phyloP scores from a whole-genome alignment of 176 grass and related monocot genomes.

The Raddia distichophylla region DNA sequence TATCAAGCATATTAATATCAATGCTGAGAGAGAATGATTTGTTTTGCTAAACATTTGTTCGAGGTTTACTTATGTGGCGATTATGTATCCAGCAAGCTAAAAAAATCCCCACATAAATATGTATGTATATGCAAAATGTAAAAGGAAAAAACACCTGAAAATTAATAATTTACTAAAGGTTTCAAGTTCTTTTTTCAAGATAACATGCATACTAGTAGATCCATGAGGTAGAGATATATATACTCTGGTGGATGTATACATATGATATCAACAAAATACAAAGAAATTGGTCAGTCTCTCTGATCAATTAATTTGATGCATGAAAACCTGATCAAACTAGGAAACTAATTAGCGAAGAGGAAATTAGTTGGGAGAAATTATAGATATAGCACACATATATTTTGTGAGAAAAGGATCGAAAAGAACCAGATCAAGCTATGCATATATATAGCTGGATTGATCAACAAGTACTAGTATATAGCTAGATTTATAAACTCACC shows the following conservation, averaged over 20 bases:
- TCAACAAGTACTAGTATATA: too few species aligned
- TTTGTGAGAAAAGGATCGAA: background rate
- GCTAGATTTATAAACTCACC: slow-evolving; percentile 38
- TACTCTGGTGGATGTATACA: background rate
- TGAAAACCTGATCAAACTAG: background rate
- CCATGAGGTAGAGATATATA: background rate
- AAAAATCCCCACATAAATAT: background rate
- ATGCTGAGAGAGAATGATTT: background rate
- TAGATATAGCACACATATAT: background rate
- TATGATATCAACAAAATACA: slow-evolving; percentile 8
- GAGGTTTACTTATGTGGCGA: background rate
- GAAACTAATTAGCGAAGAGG: background rate
- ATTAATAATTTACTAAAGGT: background rate
- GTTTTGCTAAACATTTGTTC: background rate
- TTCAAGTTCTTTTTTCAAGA: background rate
- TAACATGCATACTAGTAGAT: background rate
- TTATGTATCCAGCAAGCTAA: background rate
- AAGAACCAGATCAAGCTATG: slow-evolving; percentile 12
- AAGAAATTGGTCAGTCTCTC: background rate
- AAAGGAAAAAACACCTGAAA: background rate
- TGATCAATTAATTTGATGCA: background rate
- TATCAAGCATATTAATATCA: background rate
- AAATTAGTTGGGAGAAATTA: background rate
- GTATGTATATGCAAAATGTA: background rate
- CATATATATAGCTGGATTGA: too few species aligned